Evolutionary conservation across 2,329 filamentous ascomycete genomes (phyloP), one percentile per base, ranked within the genome.

Genomic region (Sarocladiaceae sp.): DNA sequence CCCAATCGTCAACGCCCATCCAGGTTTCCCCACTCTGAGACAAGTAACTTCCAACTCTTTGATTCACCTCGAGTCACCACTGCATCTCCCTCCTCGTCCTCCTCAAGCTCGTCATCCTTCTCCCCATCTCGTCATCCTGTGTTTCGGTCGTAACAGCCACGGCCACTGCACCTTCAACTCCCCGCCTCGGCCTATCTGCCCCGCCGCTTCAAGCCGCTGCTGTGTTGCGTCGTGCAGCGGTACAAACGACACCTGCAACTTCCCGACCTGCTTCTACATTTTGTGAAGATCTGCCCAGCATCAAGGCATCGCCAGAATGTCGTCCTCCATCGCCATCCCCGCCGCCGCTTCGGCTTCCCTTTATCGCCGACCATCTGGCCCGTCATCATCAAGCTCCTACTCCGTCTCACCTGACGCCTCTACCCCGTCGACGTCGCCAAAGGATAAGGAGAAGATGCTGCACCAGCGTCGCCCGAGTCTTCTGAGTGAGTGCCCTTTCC

Each of bases 241-340:
- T n/a, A n/a, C 40, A 44, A 22, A 44, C 40, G 22, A 4, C 4
- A 22, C 12, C 22, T 28, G 23, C 40, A 44, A 26, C 40, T n/a
- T 26, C 12, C 23, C 40, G 17, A n/a, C 37, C 17, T 10, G 17
- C 37, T 7, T 12, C 33, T 17, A n/a, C 33, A 36, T 17, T 5
- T 36, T n/a, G n/a, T n/a, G n/a, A n/a, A 8, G 15, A 10, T 17
- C 18, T 36, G 33, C 33, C 33, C 15, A 5, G 18, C 6, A 8
- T n/a, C 33, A 17, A 12, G 15, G 33, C 33, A 6, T 36, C 33
- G 18, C 60, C 57, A 68, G 57, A 59, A 83, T 86, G 82, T 84
- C 83, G 55, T 84, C 84, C 54, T 87, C 83, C 55, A 89, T 89
- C 70, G 75, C 79, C 58, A 90, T 90, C 60, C 86, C 85, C 60